Base-by-base conservation (phyloP, 2,329 filamentous ascomycete species). In the Arthrobotrys entomopaga region DNA sequence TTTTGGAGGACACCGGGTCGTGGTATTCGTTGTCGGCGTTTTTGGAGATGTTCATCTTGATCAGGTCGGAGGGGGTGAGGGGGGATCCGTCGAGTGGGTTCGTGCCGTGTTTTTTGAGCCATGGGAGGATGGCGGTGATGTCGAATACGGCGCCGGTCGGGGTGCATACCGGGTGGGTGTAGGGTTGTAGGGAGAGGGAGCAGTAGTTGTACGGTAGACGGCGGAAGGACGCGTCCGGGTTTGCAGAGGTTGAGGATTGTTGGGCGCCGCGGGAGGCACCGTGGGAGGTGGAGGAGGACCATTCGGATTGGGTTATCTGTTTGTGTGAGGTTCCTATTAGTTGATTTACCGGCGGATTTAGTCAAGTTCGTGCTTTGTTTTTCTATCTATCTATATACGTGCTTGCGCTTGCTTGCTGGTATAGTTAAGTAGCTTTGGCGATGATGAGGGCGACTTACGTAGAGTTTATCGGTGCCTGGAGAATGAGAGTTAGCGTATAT, bases 171-270 rank as follows among this genome's bases (percentile, higher is more conserved):
- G 95, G 93, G 80, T 97, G 91, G 80, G 90, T 88, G 84, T 97
- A 99, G 6, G 96, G 96, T 80, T 98, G 95, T 38, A 99, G 89
- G 74, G 92, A 96, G 43, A 96, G 89, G 76, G 95, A 92, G 87
- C 95, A 99, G 83, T 95, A 98, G 85, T 97, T 98, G 87, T 96
- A 99, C 29, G 96, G 95, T 0, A 99, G 87, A 52, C 92, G 90
- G 80, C 90, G 92, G 84, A 98, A 98, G 42, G 87, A 86, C 56
- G 87, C 86, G 77, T 87, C 87, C 20, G 82, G 82, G 1, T 84
- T 82, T 54, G 85, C 81, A 81, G 40, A 77, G 79, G 85, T 82
- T 34, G 29, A 2, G 29, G 29, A 34, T 34, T 34, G 29, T 83
- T 89, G 81, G 80, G 86, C 81, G 58, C 89, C 89, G 66, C 90